Percentiles rank a stretch among this genome's conserved stretches.
Conservation (phyloP, 148 eudicot genomes). For the Nyssa sinensis region DNA sequence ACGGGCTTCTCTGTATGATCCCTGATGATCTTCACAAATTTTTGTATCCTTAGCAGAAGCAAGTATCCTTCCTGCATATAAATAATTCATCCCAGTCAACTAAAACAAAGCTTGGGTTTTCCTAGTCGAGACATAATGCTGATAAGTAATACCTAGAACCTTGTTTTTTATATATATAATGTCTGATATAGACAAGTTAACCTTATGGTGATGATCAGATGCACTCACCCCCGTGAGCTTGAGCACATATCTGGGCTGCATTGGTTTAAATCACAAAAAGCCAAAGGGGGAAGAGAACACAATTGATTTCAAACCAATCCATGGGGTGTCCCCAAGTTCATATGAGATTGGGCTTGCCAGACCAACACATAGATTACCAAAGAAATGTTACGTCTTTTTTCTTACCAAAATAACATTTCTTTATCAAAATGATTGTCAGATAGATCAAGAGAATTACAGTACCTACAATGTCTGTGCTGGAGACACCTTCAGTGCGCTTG, state of each 20-base stretch:
- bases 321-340: not conserved
- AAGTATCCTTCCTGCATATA: conserved; percentile 78
- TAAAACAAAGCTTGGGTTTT: not conserved
- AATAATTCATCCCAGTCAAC: not conserved
- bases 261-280: not conserved
- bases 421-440: not conserved
- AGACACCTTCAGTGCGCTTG: conserved; percentile 97
- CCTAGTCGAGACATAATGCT: too few relatives aligned
- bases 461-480: conserved; percentile 99
- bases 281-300: not conserved
- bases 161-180: not conserved
- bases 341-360: not conserved
- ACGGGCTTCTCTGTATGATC: conserved; percentile 25
- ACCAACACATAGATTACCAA: conserved; percentile 7
- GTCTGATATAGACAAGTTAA: not conserved
- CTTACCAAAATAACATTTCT: not conserved
- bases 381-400: not conserved
- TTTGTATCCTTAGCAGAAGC: conserved; percentile 42
- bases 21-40: conserved; percentile 25
- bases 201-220: not conserved
- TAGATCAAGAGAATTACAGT: conserved; percentile 27
- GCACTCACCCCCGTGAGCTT: conserved; percentile 5
- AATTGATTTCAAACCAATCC: not conserved
- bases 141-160: not conserved
- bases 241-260: not conserved